Percentiles rank a stretch among this genome's conserved stretches.
phyloP scores from a whole-genome alignment of 768 basidiomycete genomes.

The Russula earlei region DNA sequence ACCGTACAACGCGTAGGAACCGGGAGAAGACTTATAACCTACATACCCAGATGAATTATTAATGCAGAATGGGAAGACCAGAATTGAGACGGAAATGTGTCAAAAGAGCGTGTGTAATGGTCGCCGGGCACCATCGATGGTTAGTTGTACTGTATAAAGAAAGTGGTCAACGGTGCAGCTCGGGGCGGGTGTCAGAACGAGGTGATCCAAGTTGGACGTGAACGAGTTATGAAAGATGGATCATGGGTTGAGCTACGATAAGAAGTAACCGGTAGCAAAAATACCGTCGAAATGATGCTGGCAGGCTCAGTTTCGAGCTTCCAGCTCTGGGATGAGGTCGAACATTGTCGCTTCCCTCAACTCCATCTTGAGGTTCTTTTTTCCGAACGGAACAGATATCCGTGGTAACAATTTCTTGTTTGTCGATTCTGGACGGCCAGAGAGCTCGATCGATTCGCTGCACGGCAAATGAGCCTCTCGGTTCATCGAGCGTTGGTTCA shows the following conservation, averaged over 20 bases:
- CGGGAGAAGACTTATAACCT: slow-evolving; percentile 1
- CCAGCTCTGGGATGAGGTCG: slow-evolving; percentile 10
- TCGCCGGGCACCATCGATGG: background rate
- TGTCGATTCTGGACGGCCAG: slow-evolving; percentile 9
- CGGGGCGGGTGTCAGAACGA: background rate
- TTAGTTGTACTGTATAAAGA: slow-evolving; percentile 1
- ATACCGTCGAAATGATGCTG: too few species aligned
- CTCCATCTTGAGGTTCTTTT: slow-evolving; percentile 1
- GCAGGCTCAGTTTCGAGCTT: background rate
- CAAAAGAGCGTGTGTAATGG: background rate
- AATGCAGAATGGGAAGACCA: background rate
- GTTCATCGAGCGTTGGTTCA: background rate
- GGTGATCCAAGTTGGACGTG: too few species aligned
- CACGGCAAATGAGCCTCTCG: background rate
- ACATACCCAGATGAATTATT: background rate
- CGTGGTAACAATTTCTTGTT: slow-evolving; percentile 7
- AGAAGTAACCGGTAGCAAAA: too few species aligned
- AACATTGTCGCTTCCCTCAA: slow-evolving; percentile 8
- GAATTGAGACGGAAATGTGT: background rate
- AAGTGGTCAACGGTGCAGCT: slow-evolving; percentile 4
- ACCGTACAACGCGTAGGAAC: background rate
- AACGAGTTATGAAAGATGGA: too few species aligned
- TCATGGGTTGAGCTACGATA: too few species aligned
- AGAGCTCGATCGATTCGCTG: slow-evolving; percentile 6
- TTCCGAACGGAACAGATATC: slow-evolving; percentile 9